A percentile compares a stretch with the other conserved stretches of the same genome.
Evolutionary conservation across 176 grass and related monocot genomes (phyloP).

Genomic region (Metroxylon sagu): DNA sequence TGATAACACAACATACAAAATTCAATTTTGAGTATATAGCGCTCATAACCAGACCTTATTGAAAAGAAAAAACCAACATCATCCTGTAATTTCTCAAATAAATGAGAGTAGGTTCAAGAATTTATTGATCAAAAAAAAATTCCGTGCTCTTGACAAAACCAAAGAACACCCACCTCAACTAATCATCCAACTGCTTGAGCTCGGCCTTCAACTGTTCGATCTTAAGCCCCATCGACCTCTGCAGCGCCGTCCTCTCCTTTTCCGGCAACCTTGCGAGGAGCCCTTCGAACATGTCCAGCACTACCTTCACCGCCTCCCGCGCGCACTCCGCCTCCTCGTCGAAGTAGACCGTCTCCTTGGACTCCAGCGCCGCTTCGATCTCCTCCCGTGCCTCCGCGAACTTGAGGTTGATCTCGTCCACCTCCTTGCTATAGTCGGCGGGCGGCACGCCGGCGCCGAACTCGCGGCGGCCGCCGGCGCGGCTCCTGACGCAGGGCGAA

Average conservation of each 20-base stretch:
- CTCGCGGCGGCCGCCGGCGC: background rate
- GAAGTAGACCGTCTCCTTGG: slow-evolving; percentile 94
- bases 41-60: no score
- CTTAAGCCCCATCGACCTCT: slow-evolving; percentile 94
- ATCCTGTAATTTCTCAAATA: no score
- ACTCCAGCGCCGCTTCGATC: slow-evolving; percentile 90
- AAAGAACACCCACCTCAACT: slow-evolving; percentile 6
- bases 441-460: background rate
- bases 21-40: no score
- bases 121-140: no score
- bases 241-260: slow-evolving; percentile 47
- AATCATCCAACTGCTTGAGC: slow-evolving; percentile 81
- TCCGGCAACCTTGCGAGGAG: slow-evolving; percentile 64
- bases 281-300: slow-evolving; percentile 50
- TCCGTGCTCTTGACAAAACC: no score
- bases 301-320: slow-evolving; percentile 54
- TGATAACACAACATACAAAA: no score
- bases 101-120: no score
- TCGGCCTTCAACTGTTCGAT: slow-evolving; percentile 98
- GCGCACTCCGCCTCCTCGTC: slow-evolving; percentile 83
- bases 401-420: slow-evolving; percentile 90
- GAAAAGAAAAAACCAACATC: no score
- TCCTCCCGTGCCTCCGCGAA: slow-evolving; percentile 95
- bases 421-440: slow-evolving; percentile 55
- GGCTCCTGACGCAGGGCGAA: no score